Base-by-base conservation (phyloP, 176 grass and related monocot species). In the Alopecurus myosuroides region DNA sequence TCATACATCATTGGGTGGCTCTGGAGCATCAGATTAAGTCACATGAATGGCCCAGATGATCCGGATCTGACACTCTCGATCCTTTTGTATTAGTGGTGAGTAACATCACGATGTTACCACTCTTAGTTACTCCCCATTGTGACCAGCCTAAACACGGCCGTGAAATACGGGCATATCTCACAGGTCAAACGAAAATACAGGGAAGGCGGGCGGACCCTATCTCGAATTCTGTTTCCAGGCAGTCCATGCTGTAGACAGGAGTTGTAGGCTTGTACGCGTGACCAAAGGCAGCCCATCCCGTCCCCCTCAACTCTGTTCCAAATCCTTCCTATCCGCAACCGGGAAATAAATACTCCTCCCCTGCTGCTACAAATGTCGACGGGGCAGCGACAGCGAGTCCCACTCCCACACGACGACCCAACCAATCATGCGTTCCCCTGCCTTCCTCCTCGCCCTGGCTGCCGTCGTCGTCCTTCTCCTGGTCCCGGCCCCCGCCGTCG, bases 351-450 rank as follows among this genome's bases (percentile, higher is more conserved):
- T 29, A 39, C n/a, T 4, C 3, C 34, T 44, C 42, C 39, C 1
- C 39, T 9, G 39, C 42, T 44, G 42, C 44, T 56, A n/a, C 19
- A 60, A 76, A 63, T 31, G 73, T 22, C 22, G 14, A 46, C 48
- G 62, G 3, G 11, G n/a, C 6, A 20, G 6, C 56, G 34, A 35
- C 33, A 53, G 70, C 63, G 66, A 74, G 25, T 42, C 74, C 39
- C 75, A 74, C 25, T 3, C 55, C 52, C 11, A 8, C 66, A 55
- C 86, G 55, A 23, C 85, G 50, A n/a, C 39, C 50, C 1, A 45
- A 45, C 12, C 69, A 72, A 56, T 37, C 29, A 94, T 94, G 89
- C 78, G 80, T 68, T 80, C 57, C 70, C 83, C 82, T 26, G 75
- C 55, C 13, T 0, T 0, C 25, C 33, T 0, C 44, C 50, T 82